These are phyloP conservation scores for Xenoacremonium recifei DNA, from an alignment of 2,329 filamentous ascomycete species.

Conservation along the genomic window DNA sequence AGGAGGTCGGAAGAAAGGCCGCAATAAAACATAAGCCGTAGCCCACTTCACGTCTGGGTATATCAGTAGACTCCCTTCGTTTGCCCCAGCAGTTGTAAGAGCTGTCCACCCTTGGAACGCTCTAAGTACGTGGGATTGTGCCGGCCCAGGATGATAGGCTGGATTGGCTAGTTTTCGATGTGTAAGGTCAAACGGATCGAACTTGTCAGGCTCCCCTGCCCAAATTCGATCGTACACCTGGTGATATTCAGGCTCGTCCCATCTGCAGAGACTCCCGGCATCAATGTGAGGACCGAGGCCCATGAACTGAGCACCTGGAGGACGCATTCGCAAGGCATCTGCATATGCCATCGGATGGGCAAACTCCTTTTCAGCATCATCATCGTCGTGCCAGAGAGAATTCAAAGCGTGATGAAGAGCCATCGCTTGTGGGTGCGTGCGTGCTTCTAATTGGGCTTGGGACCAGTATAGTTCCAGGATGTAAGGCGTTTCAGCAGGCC, in stretches of 20 bases:
- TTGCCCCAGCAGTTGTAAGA: not conserved
- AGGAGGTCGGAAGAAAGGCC: constrained; percentile 1
- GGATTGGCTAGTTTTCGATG: constrained; percentile 1
- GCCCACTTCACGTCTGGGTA: constrained; percentile 3
- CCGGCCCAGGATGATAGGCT: not conserved
- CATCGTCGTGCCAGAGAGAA: constrained; percentile 3
- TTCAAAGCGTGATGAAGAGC: constrained; percentile 1
- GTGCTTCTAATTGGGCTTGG: constrained; percentile 1
- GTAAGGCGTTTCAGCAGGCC: constrained; percentile 1
- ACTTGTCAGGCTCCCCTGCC: constrained; percentile 1
- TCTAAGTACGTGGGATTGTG: constrained; percentile 2
- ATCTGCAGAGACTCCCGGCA: not conserved
- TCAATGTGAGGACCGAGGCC: constrained; percentile 6
- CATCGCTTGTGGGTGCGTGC: constrained; percentile 1
- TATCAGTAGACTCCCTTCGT: constrained; percentile 3
- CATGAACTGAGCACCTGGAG: not conserved
- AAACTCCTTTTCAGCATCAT: not conserved
- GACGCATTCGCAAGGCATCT: not conserved
- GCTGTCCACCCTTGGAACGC: constrained; percentile 4
- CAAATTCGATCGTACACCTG: not conserved
- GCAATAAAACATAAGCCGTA: constrained; percentile 2
- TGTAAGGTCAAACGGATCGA: constrained; percentile 2
- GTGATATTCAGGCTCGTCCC: not conserved
- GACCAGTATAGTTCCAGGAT: constrained; percentile 3
- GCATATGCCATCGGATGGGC: not conserved